A percentile compares a stretch with the other conserved stretches of the same genome.
These are phyloP conservation scores for Geotrichum bryndzae DNA, from an alignment of 1,139 yeast genomes.

Conservation along the genomic window DNA sequence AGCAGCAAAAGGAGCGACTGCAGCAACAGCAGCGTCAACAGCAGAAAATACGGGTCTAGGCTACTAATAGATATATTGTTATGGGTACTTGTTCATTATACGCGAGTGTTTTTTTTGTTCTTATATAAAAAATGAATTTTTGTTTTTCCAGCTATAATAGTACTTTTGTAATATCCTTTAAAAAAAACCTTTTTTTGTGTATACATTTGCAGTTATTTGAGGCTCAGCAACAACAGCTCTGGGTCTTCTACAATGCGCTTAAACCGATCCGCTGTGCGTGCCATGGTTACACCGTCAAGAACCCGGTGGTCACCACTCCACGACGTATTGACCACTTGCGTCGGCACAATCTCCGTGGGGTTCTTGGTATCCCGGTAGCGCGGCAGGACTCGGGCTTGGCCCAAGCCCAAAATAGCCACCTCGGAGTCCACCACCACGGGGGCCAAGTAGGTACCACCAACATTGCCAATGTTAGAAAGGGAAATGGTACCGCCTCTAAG, in stretches of 20 bases:
- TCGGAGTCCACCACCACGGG: constrained; percentile 49
- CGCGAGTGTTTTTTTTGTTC: neutral
- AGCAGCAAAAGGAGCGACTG: too few species aligned
- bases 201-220: neutral
- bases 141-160: too few species aligned
- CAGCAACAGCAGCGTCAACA: neutral
- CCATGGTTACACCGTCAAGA: constrained; percentile 36
- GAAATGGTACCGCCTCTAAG: constrained; percentile 74
- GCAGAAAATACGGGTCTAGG: neutral
- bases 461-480: constrained; percentile 70
- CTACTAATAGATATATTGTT: neutral
- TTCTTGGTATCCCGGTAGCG: constrained; percentile 23
- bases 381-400: constrained; percentile 30
- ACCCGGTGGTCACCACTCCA: constrained; percentile 38
- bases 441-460: constrained; percentile 71
- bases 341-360: constrained; percentile 27
- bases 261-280: constrained; percentile 31
- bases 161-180: neutral
- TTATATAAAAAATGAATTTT: too few species aligned
- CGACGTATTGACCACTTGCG: constrained; percentile 30
- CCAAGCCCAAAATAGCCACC: constrained; percentile 35
- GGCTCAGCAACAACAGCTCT: neutral
- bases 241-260: constrained; percentile 28
- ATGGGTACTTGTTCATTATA: neutral
- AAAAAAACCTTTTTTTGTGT: too few species aligned